Conservation (phyloP, 2,329 filamentous ascomycete genomes). For the Talaromyces sp. region DNA sequence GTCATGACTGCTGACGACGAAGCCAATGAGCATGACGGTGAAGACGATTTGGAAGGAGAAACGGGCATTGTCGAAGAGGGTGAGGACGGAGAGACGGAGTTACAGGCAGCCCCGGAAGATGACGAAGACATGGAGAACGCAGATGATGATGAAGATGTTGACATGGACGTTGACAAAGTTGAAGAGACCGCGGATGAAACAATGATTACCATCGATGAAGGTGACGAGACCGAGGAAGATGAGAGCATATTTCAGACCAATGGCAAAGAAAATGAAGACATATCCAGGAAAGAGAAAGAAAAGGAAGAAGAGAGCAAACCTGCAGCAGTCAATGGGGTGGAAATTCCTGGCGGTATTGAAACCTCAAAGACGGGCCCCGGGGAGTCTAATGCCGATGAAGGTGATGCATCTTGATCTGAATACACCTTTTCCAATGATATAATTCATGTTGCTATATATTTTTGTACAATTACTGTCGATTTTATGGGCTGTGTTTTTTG, state of each 20-base stretch:
- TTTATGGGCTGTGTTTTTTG: background rate
- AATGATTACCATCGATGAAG: background rate
- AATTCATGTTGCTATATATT: background rate
- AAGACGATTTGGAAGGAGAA: conserved; percentile 19
- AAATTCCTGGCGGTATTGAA: background rate
- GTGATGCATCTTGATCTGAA: background rate
- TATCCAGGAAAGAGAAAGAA: background rate
- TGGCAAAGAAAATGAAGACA: background rate
- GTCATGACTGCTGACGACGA: conserved; percentile 21
- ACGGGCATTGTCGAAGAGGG: conserved; percentile 7
- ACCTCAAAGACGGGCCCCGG: background rate
- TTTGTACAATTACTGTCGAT: background rate
- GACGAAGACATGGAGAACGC: conserved; percentile 10
- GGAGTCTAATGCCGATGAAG: background rate
- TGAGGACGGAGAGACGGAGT: conserved; percentile 14
- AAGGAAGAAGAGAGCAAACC: background rate
- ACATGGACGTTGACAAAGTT: conserved; percentile 19
- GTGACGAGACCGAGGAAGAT: conserved; percentile 4
- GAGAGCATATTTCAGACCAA: background rate
- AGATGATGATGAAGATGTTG: conserved; percentile 21
- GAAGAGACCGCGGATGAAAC: conserved; percentile 12
- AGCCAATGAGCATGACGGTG: conserved; percentile 5
- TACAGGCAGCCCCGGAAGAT: conserved; percentile 10
- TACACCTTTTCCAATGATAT: background rate
- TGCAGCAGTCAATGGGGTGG: background rate